Conservation (phyloP, 2,329 filamentous ascomycete species). For the Lachnellula suecica region DNA sequence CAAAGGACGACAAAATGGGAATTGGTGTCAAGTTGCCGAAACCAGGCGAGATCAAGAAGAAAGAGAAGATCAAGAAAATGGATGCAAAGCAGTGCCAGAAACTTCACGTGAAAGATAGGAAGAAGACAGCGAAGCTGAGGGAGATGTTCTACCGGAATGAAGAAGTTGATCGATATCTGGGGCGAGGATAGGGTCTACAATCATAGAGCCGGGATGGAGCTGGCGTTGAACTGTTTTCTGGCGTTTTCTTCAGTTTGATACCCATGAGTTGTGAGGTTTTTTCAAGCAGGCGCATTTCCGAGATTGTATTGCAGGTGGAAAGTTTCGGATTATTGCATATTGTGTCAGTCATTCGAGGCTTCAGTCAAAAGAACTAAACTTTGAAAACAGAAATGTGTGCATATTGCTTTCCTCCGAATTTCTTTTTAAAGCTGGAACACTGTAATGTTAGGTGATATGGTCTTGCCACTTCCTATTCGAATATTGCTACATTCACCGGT, state of each 20-base stretch:
- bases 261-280: background rate
- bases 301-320: no score
- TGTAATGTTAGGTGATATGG: no score
- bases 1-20: conserved; percentile 75
- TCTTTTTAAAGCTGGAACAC: no score
- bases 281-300: no score
- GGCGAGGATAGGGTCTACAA: conserved; percentile 14
- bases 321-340: no score
- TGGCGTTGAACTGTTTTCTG: background rate
- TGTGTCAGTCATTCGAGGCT: no score
- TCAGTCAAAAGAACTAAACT: no score
- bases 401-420: no score
- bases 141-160: conserved; percentile 72
- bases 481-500: no score
- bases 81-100: conserved; percentile 71
- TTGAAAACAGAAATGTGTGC: no score
- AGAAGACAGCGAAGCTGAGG: conserved; percentile 61
- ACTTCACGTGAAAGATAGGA: conserved; percentile 60
- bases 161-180: conserved; percentile 69
- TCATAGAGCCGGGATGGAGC: background rate
- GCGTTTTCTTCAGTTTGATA: background rate
- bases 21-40: conserved; percentile 56
- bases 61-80: conserved; percentile 49
- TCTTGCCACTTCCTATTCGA: no score
- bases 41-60: conserved; percentile 35